phyloP scores from a whole-genome alignment of 257 asterid species.

The Fraxinus americana region DNA sequence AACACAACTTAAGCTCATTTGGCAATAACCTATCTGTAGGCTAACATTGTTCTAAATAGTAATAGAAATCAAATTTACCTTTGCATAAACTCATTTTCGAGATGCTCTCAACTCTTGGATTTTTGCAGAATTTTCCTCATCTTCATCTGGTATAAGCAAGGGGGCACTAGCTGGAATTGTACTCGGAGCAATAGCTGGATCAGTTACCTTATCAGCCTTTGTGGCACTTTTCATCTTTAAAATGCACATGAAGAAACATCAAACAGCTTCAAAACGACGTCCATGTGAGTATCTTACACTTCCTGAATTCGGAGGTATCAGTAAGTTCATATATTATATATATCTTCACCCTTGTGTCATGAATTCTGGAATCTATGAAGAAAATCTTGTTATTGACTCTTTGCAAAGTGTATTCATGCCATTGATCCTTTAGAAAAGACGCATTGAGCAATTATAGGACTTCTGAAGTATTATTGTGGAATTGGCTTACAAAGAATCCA shows the following conservation, averaged over 20 bases:
- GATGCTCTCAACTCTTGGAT: constrained; percentile 16
- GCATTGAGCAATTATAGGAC: background rate
- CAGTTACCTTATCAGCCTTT: constrained; percentile 64
- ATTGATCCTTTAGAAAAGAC: background rate
- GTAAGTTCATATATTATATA: background rate
- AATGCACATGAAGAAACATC: constrained; percentile 46
- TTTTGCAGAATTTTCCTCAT: constrained; percentile 46
- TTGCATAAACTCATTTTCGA: background rate
- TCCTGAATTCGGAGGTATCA: constrained; percentile 16
- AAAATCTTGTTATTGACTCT: background rate
- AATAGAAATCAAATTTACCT: background rate
- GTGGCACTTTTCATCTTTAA: constrained; percentile 63
- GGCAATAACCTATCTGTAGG: background rate
- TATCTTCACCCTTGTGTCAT: background rate
- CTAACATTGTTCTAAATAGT: background rate
- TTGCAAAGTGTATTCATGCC: background rate
- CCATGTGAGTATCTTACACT: constrained; percentile 53
- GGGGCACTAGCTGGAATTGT: constrained; percentile 83
- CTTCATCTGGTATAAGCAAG: constrained; percentile 70
- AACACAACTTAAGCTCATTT: background rate
- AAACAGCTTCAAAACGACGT: constrained; percentile 55
- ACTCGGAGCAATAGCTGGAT: constrained; percentile 78
- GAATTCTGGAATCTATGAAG: background rate
- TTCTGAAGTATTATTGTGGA: background rate
- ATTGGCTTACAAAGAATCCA: background rate